These are phyloP conservation scores for Lepiota subincarnata DNA, from an alignment of 768 basidiomycete genomes.

Conservation along the genomic window DNA sequence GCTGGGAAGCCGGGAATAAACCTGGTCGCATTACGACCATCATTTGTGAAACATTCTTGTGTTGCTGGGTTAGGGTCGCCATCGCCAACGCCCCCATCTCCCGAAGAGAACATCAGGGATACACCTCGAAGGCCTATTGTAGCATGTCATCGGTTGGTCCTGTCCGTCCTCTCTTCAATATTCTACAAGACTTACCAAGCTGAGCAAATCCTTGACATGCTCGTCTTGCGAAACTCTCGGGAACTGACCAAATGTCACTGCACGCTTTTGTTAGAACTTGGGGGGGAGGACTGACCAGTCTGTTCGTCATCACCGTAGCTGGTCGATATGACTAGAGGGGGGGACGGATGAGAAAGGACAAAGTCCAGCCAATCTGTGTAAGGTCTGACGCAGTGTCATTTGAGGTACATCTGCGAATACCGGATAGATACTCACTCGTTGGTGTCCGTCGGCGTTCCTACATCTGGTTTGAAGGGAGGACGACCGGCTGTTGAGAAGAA, in stretches of 20 bases:
- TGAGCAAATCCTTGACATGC: constrained; percentile 55
- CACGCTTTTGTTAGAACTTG: background rate
- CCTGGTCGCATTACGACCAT: constrained; percentile 44
- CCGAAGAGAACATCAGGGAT: constrained; percentile 57
- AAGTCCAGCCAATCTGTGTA: constrained; percentile 55
- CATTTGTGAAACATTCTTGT: constrained; percentile 53
- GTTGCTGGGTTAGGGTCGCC: constrained; percentile 45
- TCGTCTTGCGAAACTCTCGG: constrained; percentile 46
- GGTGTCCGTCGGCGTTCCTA: constrained; percentile 28
- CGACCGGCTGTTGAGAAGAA: constrained; percentile 62
- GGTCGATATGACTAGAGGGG: constrained; percentile 60
- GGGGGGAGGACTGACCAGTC: constrained; percentile 36
- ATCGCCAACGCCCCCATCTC: constrained; percentile 66
- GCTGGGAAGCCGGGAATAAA: constrained; percentile 63
- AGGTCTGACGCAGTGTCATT: constrained; percentile 19
- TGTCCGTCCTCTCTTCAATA: too few species aligned
- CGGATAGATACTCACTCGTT: constrained; percentile 28
- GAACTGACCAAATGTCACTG: constrained; percentile 34
- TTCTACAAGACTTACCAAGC: constrained; percentile 37
- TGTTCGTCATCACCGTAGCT: constrained; percentile 70
- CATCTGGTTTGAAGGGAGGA: constrained; percentile 54
- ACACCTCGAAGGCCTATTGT: constrained; percentile 55
- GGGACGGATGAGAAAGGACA: constrained; percentile 35
- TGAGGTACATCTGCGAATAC: constrained; percentile 14
- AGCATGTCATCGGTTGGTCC: background rate